Evolutionary conservation across 495 filamentous ascomycete genomes (phyloP), one percentile per base, ranked within the genome.

Genomic region (Penicillium parvum): DNA sequence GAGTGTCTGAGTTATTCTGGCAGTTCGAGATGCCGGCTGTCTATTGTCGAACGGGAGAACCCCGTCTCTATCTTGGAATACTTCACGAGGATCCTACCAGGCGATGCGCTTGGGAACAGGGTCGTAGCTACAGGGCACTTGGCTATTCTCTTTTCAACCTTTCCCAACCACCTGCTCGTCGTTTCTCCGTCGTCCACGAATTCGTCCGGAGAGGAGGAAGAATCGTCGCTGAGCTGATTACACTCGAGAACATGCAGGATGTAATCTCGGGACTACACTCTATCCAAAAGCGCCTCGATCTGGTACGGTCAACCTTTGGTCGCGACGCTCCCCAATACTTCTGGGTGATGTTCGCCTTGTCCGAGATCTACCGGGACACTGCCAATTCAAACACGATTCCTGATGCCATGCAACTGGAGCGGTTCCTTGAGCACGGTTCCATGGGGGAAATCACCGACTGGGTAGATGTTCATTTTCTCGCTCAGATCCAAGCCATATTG

Each of bases 51-150:
- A 22, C 29, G 3, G 32, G 42, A 16, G 32, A 40, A 17, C 59
- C 57, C 6, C 60, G 69, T 27, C 69, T 85, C 25, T 86, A 80
- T 44, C 69, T 87, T 6, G 74, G 79, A 0, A 61, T 76, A 21
- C 51, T 85, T 1, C 57, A 76, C 10, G 83, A 87, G 43, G 80
- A 74, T 45, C 76, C 75, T 25, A 38, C 65, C 5, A 69, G 78
- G 26, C 70, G 71, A 26, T 85, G 78, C 47, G 79, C 81, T 3
- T 90, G 86, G 86, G 70, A 70, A 39, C 47, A 70, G 9, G 82
- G 81, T 38, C 72, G 69, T 10, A 16, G 35, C 0, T 58, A 78
- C 21, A 68, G 85, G 12, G 55, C 62, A 15, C 50, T 88, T 17
- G 82, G 73, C 1, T 90, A 88, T 49, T 72, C 74, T 0, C 34